Percentiles rank a stretch among this genome's conserved stretches.
phyloP scores from a whole-genome alignment of 176 grass and related monocot genomes.

The Lolium multiflorum region DNA sequence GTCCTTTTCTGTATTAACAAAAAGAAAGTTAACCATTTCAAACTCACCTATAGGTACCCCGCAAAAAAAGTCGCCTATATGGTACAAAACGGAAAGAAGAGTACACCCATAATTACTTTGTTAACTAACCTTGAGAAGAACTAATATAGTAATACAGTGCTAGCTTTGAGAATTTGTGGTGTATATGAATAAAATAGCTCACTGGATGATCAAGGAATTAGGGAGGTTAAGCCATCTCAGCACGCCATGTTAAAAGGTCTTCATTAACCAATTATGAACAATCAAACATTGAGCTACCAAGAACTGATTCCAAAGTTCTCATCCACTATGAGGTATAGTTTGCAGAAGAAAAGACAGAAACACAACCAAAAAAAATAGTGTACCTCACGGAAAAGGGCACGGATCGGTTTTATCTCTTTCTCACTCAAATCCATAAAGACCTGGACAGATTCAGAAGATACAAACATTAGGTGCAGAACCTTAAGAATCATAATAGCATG shows the following conservation, averaged over 20 bases:
- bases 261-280: background rate
- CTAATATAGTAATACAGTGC: background rate
- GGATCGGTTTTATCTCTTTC: conserved; percentile 79
- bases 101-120: background rate
- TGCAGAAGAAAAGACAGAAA: conserved; percentile 4
- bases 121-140: conserved; percentile 24
- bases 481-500: conserved; percentile 21
- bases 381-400: conserved; percentile 84
- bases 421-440: conserved; percentile 91
- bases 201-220: conserved; percentile 14
- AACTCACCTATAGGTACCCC: background rate
- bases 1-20: conserved; percentile 2
- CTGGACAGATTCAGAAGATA: conserved; percentile 53
- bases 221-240: background rate
- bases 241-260: conserved; percentile 18
- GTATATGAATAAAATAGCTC: conserved; percentile 18
- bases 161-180: conserved; percentile 34
- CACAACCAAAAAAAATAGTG: conserved; percentile 14
- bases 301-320: background rate
- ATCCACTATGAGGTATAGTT: conserved; percentile 20
- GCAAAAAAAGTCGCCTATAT: too few relatives aligned
- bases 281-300: conserved; percentile 13
- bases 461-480: conserved; percentile 22
- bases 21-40: conserved; percentile 34
- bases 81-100: conserved; percentile 9